A percentile compares a stretch with the other conserved stretches of the same genome.
Evolutionary conservation across 768 basidiomycete species (phyloP).

Genomic region (Phylloporus arenicola): DNA sequence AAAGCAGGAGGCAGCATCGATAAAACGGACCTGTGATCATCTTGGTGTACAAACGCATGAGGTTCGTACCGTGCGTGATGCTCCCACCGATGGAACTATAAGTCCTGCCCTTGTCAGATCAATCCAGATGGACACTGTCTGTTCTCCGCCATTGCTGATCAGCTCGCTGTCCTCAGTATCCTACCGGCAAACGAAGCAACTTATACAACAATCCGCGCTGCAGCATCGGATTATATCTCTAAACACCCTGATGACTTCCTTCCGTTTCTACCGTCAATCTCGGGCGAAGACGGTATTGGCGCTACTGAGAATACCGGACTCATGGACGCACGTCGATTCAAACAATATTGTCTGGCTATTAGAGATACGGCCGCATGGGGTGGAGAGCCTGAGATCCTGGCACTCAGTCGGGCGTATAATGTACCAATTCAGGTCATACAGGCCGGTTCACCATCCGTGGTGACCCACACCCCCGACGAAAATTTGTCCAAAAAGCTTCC

Average conservation of each 20-base stretch:
- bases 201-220: constrained; percentile 54
- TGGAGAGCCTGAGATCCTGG: constrained; percentile 94
- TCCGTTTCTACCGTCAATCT: constrained; percentile 79
- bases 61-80: constrained; percentile 34
- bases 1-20: constrained; percentile 60
- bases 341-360: constrained; percentile 71
- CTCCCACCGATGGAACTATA: neutral
- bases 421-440: constrained; percentile 92
- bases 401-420: constrained; percentile 73
- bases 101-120: constrained; percentile 48
- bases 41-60: constrained; percentile 62
- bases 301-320: constrained; percentile 56
- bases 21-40: constrained; percentile 59
- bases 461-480: constrained; percentile 67
- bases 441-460: constrained; percentile 70
- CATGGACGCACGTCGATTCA: constrained; percentile 63
- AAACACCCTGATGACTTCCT: constrained; percentile 85
- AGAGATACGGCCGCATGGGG: constrained; percentile 91
- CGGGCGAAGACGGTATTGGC: constrained; percentile 64
- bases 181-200: constrained; percentile 53
- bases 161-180: constrained; percentile 70
- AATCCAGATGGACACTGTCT: constrained; percentile 96
- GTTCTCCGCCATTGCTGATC: constrained; percentile 91
- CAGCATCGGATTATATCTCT: constrained; percentile 78
- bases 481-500: constrained; percentile 22